Percentiles rank a stretch among this genome's conserved stretches.
phyloP scores from a whole-genome alignment of 805 yeast species.

The Metschnikowia koreensis region DNA sequence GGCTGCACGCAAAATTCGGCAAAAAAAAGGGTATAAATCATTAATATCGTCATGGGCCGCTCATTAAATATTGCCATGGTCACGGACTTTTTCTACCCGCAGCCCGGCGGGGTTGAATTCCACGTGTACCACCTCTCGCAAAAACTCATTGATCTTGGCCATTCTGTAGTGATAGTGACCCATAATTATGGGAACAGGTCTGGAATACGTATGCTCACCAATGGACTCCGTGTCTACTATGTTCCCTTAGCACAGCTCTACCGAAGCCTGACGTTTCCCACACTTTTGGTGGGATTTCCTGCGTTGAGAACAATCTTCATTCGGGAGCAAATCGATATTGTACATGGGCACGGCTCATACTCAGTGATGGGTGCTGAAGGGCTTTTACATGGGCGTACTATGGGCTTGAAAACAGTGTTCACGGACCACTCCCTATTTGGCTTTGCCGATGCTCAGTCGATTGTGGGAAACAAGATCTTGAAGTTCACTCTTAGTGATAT shows the following conservation, averaged over 20 bases:
- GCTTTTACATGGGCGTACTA: conserved; percentile 83
- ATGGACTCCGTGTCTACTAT: conserved; percentile 91
- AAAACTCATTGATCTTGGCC: conserved; percentile 75
- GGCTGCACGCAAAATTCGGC: neutral
- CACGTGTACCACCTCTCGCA: conserved; percentile 92
- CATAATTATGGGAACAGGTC: conserved; percentile 82
- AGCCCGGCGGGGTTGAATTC: conserved; percentile 96
- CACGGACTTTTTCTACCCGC: conserved; percentile 96
- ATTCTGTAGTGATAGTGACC: conserved; percentile 80
- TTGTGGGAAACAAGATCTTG: conserved; percentile 80
- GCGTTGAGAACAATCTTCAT: conserved; percentile 78
- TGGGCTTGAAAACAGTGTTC: conserved; percentile 89
- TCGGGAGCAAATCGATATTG: conserved; percentile 81
- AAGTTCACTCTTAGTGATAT: conserved; percentile 82
- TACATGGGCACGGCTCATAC: conserved; percentile 94
- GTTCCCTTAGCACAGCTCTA: conserved; percentile 80
- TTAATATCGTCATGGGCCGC: conserved; percentile 2
- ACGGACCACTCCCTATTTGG: conserved; percentile 97
- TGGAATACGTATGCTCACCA: conserved; percentile 80
- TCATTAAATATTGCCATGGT: conserved; percentile 61
- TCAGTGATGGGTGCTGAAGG: conserved; percentile 87
- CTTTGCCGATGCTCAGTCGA: conserved; percentile 79
- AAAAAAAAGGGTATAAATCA: neutral
- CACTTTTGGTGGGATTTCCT: conserved; percentile 87
- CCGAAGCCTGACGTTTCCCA: conserved; percentile 82